Base-by-base conservation (phyloP, 139 green algal genomes). In the Coelastrella sp. region DNA sequence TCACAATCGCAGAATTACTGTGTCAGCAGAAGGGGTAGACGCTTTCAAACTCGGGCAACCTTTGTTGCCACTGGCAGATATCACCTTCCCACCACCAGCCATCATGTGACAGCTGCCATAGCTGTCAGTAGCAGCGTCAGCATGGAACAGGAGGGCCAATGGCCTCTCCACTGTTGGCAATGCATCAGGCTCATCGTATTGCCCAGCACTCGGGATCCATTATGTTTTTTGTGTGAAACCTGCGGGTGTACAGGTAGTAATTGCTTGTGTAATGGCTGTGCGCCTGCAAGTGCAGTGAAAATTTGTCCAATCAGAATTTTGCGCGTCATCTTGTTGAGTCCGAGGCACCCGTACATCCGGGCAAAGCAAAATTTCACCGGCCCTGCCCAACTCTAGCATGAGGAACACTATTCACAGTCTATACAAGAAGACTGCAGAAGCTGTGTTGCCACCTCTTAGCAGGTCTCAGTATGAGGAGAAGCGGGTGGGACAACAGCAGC, bases 381-480 rank as follows among this genome's bases (percentile, higher is more conserved):
- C 8, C 19, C 7, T 7, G 15, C 19, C 24, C 17, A 10, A 15
- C 7, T 8, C 10, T 25, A 76, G 68, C 7, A 88, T 92, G 59
- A 74, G 88, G 22, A 91, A 94, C 56, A 78, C 90, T 11, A 73
- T 94, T 27, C 94, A 96, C 49, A 89, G 73, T 12, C 8, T 93
- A 1, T 95, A 93, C 83, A 95, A 95, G 68, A 78, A 84, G 35
- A 87, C 92, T 1, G 93, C 92, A 7, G 94, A 96, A 60, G 68
- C 58, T 0, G 66, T 94, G 24, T 78, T 92, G 6, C 87, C 92
- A 14, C 93, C 93, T 1, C 88, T 95, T 8, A 79, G 66, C 17
- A 94, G 92, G 49, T 93, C 84, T 56, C 85, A 94, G 80, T 96
- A 95, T 72, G 92, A 93, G 17, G 94, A 95, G 60, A 95, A 95